Evolutionary conservation across 805 yeast species (phyloP).

Genomic region (Lachancea waltii): DNA sequence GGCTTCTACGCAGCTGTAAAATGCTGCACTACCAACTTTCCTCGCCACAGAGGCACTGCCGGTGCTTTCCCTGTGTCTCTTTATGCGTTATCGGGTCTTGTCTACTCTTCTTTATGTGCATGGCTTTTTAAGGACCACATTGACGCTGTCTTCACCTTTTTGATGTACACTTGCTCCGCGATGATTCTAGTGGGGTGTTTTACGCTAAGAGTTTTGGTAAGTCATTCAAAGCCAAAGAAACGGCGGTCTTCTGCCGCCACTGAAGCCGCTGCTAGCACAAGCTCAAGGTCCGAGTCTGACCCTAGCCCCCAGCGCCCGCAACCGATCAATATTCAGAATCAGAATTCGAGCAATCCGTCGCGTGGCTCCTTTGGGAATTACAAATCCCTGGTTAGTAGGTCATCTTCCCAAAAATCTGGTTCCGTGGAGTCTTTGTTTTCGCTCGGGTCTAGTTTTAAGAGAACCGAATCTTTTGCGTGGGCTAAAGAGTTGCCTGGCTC

Average conservation of each 20-base stretch:
- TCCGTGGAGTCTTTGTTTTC: slow-evolving; percentile 32
- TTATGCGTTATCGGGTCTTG: slow-evolving; percentile 64
- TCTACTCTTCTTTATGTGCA: slow-evolving; percentile 55
- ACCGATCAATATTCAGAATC: slow-evolving; percentile 14
- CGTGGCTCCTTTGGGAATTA: slow-evolving; percentile 7
- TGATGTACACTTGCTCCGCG: slow-evolving; percentile 43
- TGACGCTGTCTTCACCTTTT: slow-evolving; percentile 48
- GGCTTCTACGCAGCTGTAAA: slow-evolving; percentile 53
- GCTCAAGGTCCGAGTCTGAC: not conserved
- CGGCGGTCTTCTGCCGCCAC: slow-evolving; percentile 2
- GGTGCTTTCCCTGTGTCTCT: slow-evolving; percentile 62
- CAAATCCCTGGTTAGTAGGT: slow-evolving; percentile 43
- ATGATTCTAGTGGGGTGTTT: slow-evolving; percentile 32
- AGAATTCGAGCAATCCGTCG: slow-evolving; percentile 1
- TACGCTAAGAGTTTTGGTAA: slow-evolving; percentile 18
- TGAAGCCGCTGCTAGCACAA: not conserved
- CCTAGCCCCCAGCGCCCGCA: slow-evolving; percentile 3
- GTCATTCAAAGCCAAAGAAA: slow-evolving; percentile 1
- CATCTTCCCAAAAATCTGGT: slow-evolving; percentile 54
- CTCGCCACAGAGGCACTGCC: slow-evolving; percentile 62
- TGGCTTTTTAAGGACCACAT: slow-evolving; percentile 46
- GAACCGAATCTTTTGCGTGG: slow-evolving; percentile 21
- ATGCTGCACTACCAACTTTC: slow-evolving; percentile 52
- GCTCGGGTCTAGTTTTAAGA: slow-evolving; percentile 5
- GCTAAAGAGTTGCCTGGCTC: slow-evolving; percentile 24